Evolutionary conservation across 352 stramenopile species (phyloP).

Genomic region (Lagenidium sp.): DNA sequence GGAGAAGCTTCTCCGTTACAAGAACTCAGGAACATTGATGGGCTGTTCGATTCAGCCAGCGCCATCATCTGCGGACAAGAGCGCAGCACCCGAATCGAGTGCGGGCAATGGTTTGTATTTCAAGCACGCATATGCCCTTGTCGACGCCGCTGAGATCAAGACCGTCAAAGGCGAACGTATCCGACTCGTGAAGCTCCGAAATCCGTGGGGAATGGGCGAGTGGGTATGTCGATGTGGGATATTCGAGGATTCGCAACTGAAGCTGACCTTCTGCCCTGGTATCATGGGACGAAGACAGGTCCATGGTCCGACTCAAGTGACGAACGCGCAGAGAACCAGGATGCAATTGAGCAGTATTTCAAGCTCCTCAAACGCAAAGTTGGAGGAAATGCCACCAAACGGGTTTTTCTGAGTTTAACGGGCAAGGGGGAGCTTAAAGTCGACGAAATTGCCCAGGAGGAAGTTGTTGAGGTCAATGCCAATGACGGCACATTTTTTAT

Average conservation of each 20-base stretch:
- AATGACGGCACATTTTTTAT: constrained; percentile 92
- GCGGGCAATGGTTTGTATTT: constrained; percentile 81
- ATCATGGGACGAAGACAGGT: too few species aligned
- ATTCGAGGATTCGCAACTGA: neutral
- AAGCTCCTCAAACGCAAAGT: constrained; percentile 59
- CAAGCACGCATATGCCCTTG: constrained; percentile 83
- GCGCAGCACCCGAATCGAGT: constrained; percentile 52
- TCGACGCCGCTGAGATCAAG: constrained; percentile 70
- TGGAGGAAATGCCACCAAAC: constrained; percentile 54
- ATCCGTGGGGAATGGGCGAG: constrained; percentile 89
- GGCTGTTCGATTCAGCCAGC: constrained; percentile 86
- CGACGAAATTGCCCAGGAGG: constrained; percentile 62
- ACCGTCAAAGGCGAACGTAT: constrained; percentile 37
- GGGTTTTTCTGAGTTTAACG: constrained; percentile 49
- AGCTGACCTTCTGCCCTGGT: too few species aligned
- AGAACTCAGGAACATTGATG: constrained; percentile 82
- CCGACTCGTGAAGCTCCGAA: constrained; percentile 75
- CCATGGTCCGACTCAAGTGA: constrained; percentile 77
- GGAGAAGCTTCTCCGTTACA: constrained; percentile 69
- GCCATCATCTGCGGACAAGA: constrained; percentile 42
- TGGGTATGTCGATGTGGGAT: constrained; percentile 44
- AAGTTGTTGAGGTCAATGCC: constrained; percentile 69
- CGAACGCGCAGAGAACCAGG: constrained; percentile 70
- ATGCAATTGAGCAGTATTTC: constrained; percentile 68
- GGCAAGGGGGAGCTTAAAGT: constrained; percentile 34